Percentiles rank a stretch among this genome's conserved stretches.
Evolutionary conservation across 371 early-diverging fungal species (phyloP).

Genomic region (Actinomortierella ambigua): DNA sequence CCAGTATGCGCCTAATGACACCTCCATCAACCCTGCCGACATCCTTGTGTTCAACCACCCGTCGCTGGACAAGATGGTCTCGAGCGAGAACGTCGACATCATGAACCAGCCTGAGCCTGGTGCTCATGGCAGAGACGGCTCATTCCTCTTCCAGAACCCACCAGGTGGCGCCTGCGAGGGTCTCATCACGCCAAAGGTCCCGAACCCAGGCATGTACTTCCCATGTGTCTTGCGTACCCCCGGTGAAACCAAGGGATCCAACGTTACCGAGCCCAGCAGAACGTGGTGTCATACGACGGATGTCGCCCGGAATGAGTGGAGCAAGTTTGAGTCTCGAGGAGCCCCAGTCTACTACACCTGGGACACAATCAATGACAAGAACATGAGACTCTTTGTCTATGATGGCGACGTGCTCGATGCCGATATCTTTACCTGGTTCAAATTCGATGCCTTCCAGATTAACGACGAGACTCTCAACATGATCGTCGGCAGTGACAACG

Average conservation of each 20-base stretch:
- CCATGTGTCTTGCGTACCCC: conserved; percentile 67
- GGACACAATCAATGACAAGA: conserved; percentile 57
- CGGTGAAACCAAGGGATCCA: conserved; percentile 46
- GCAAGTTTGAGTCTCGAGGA: conserved; percentile 12
- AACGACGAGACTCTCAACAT: conserved; percentile 64
- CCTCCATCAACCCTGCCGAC: neutral
- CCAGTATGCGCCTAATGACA: conserved; percentile 5
- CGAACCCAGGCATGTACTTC: conserved; percentile 60
- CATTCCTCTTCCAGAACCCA: conserved; percentile 53
- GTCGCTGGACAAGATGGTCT: conserved; percentile 50
- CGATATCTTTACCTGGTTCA: conserved; percentile 56
- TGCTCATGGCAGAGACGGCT: conserved; percentile 56
- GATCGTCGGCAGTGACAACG: conserved; percentile 19
- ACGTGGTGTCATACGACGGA: conserved; percentile 60
- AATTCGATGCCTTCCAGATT: conserved; percentile 52
- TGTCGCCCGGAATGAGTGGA: too few relatives aligned
- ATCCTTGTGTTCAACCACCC: conserved; percentile 44
- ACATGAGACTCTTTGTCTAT: conserved; percentile 65
- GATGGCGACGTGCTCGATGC: conserved; percentile 78
- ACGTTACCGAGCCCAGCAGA: conserved; percentile 48
- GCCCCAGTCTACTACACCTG: conserved; percentile 76
- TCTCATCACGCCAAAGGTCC: conserved; percentile 12
- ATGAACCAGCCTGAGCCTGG: conserved; percentile 58
- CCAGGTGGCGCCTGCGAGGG: conserved; percentile 18
- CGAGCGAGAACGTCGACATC: conserved; percentile 49